These are phyloP conservation scores for Rubia tinctorum DNA, from an alignment of 305 asterid genomes.

Conservation along the genomic window DNA sequence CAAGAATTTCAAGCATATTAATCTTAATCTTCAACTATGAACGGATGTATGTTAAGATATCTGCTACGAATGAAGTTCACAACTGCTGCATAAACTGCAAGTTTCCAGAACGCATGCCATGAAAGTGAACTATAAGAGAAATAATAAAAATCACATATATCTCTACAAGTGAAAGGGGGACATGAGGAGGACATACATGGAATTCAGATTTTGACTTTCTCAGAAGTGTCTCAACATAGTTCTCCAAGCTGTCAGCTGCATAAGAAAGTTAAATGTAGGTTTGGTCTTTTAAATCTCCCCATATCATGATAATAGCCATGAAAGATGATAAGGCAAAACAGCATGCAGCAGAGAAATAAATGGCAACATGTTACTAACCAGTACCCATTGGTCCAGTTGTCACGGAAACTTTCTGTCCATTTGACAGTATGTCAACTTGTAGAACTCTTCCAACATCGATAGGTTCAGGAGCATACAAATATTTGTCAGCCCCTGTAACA, in stretches of 20 bases:
- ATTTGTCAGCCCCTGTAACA: slow-evolving; percentile 74
- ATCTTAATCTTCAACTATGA: too few species aligned
- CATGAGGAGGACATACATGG: slow-evolving; percentile 47
- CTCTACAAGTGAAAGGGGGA: slow-evolving; percentile 8
- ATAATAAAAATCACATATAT: not conserved
- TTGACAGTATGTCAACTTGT: slow-evolving; percentile 72
- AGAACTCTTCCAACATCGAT: slow-evolving; percentile 87
- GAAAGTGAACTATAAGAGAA: not conserved
- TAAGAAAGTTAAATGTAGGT: not conserved
- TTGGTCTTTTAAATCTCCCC: not conserved
- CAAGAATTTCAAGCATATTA: not conserved
- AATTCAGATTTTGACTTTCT: slow-evolving; percentile 75
- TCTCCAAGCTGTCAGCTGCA: slow-evolving; percentile 69
- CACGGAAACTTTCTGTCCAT: slow-evolving; percentile 57
- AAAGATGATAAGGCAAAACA: not conserved
- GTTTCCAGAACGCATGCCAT: not conserved
- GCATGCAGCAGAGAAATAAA: not conserved
- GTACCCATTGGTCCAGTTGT: slow-evolving; percentile 65
- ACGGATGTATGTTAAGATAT: not conserved
- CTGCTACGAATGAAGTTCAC: not conserved
- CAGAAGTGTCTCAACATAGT: slow-evolving; percentile 63
- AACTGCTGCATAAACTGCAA: not conserved
- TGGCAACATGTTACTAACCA: slow-evolving; percentile 42
- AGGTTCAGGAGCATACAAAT: slow-evolving; percentile 93
- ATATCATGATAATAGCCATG: not conserved